Evolutionary conservation across 306 rosid genomes (phyloP).

Genomic region (Medicago ruthenica): DNA sequence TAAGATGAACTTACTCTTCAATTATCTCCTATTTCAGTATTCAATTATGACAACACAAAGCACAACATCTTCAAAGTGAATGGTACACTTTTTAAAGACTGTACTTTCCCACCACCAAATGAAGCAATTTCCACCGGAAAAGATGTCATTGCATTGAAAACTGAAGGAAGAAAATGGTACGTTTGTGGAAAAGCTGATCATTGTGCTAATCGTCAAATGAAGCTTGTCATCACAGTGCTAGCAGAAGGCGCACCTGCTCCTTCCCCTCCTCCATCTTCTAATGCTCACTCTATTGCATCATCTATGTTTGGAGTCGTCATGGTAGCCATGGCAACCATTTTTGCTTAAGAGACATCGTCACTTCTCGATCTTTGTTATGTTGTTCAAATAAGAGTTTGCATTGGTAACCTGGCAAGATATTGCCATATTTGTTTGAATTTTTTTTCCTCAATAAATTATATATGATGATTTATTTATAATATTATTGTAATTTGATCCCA

Average conservation of each 20-base stretch:
- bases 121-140: background rate
- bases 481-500: background rate
- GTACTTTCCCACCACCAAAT: constrained; percentile 23
- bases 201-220: constrained; percentile 42
- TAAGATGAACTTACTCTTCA: background rate
- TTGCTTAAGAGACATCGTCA: background rate
- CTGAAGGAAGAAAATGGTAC: constrained; percentile 48
- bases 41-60: constrained; percentile 24
- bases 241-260: constrained; percentile 36
- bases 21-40: constrained; percentile 19
- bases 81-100: constrained; percentile 13
- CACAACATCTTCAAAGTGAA: constrained; percentile 49
- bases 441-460: background rate
- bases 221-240: constrained; percentile 38
- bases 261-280: constrained; percentile 26
- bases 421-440: background rate
- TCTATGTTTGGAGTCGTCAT: constrained; percentile 22
- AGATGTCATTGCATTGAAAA: constrained; percentile 18
- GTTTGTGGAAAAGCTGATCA: constrained; percentile 29
- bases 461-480: background rate
- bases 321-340: constrained; percentile 1
- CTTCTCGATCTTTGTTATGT: background rate
- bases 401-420: background rate
- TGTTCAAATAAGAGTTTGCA: constrained; percentile 20
- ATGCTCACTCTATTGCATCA: constrained; percentile 4